Base-by-base conservation (phyloP, 176 grass and related monocot species). In the Puya raimondii region DNA sequence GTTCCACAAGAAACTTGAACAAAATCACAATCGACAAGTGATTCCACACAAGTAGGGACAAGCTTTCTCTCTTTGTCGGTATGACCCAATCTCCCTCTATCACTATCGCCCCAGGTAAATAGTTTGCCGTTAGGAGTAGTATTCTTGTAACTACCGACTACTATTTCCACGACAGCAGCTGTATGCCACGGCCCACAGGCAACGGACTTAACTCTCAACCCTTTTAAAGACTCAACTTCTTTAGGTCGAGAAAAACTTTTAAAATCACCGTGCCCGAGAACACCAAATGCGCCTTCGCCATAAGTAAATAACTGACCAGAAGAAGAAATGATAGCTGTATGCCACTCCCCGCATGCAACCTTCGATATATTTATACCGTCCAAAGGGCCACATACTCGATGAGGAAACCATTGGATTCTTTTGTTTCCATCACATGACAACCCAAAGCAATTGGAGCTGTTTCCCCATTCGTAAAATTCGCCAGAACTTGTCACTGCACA, bases 181-280 rank as follows among this genome's bases (percentile, higher is more conserved):
- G 86, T 90, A 72, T 92, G 93, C 88, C 88, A 97, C 66, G 93
- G 93, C 63, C 93, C 89, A 49, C 93, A 97, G 48, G 93, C 89
- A 47, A 83, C 84, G 3, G 81, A 97, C 75, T 84, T 92, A 54
- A 92, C 86, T 77, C 63, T 75, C 63, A 81, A 69, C 17, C 89
- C 93, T 81, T 92, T 97, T 15, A 97, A 84, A 56, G 74, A 89
- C 58, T 90, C 84, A 15, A 96, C 89, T 78, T 85, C 81, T 81
- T 88, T 92, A 27, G 89, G 93, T 58, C 49, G 85, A 74, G 77
- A 51, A 84, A 87, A 51, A 83, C 84, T 82, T 69, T 84, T 79
- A 2, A 74, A 75, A 81, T 90, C 70, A 23, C 89, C 93, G 65
- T 97, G 93, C 26, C 93, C 93, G 71, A 97, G 93, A 80, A 97